Evolutionary conservation across 23 red algal genomes (phyloP), one percentile per base, ranked within the genome.

Genomic region (Gracilaria domingensis): DNA sequence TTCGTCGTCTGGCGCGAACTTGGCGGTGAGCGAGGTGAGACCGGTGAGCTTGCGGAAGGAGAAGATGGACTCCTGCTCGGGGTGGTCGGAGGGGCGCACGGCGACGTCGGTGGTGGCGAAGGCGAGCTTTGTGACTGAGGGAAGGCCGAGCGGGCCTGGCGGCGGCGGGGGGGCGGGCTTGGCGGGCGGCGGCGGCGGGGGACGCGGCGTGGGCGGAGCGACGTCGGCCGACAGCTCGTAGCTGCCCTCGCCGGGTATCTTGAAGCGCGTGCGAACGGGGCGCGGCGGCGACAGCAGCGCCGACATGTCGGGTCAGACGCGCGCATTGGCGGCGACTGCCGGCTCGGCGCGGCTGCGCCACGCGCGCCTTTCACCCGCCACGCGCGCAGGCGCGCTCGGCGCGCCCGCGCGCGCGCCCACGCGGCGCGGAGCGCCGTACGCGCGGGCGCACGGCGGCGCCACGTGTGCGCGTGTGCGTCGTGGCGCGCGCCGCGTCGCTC

Each of bases 201-300:
- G 54, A 4, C 65, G 71, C 51, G 57, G 64, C 39, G 74, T 56
- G 20, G 84, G 80, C 29, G 93, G 93, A 14, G 74, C 53, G 35
- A 87, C 45, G 53, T 95, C 93, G 21, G 80, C 56, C 30, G 54
- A 77, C 14, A 95, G 88, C 67, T 85, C 85, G 79, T 95, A 95
- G 25, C 66, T 45, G 37, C 93, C 93, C 77, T 95, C 93, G 59
- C 93, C 93, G 56, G 93, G 93, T 3, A 95, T 86, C 28, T 83
- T 81, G 88, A 95, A 95, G 48, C 87, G 88, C 24, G 80, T 75
- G 80, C 93, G 93, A 74, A 91, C 86, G 40, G 81, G 81, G 34
- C 79, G 78, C 86, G 93, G 65, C 48, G 93, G 88, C 30, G 84
- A 86, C 42, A 95, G 87, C 59, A 92, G 87, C 73, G 87, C 87